Evolutionary conservation across 2,329 filamentous ascomycete species (phyloP), one percentile per base, ranked within the genome.

Genomic region (Paecilomyces formosus): DNA sequence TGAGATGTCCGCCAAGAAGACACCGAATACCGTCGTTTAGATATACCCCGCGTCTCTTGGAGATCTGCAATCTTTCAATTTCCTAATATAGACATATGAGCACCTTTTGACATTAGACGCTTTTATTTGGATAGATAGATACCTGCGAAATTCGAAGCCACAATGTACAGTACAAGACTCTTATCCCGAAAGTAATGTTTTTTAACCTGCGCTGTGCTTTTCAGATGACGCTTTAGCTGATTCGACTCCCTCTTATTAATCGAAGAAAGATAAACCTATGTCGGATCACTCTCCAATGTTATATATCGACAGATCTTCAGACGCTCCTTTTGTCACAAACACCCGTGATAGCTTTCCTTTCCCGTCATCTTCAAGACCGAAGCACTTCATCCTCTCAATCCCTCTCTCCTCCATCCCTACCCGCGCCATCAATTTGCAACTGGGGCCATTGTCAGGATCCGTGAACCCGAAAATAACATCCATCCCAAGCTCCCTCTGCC

Each of bases 401-500:
- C 67, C 66, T 28, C 60, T 60, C 33, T 62, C 64, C 13, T 63
- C 58, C 61, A 70, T 53, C 2, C 66, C 66, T 53, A 65, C 26
- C n/a, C 67, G 69, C 57, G 67, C 62, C 35, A 64, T 49, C 3
- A 68, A 61, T 3, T 62, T 60, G 9, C 58, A 55, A 58, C 66
- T 65, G 3, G 58, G 53, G 24, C 22, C n/a, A 59, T 70, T 62
- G 1, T 50, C 45, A 7, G 58, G n/a, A 11, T 53, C 59, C 53
- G 65, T 62, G 24, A 66, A 66, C 13, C 63, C 68, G 58, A 66
- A 68, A 3, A 63, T 61, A 15, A 33, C 59, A 15, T 63, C 45
- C 1, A 68, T 39, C 1, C 61, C 65, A 12, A 64, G 55, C 15
- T 62, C 54, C 1, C 22, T 22, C 2, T 26, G 55, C n/a, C 62